These are phyloP conservation scores for Sporisorium sorghi DNA, from an alignment of 1,284 basidiomycete species.

Conservation along the genomic window DNA sequence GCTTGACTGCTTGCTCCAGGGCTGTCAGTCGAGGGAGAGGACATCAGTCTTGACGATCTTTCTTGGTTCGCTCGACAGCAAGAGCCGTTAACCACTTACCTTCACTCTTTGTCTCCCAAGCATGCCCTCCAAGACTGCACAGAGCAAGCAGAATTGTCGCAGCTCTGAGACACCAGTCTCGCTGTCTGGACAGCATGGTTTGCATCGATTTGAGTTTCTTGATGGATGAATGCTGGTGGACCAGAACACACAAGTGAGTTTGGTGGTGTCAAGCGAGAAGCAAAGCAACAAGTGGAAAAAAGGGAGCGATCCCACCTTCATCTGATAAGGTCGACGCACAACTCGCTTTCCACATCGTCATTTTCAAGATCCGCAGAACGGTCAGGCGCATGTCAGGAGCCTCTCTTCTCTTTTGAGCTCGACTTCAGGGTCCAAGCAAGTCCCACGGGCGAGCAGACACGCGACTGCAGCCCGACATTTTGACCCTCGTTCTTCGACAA, in stretches of 20 bases:
- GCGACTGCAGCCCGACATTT: too few relatives aligned
- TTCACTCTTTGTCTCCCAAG: constrained; percentile 32
- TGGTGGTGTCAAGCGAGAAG: neutral
- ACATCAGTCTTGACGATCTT: neutral
- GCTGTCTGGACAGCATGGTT: neutral
- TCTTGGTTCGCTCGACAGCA: neutral
- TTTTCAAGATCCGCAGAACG: neutral
- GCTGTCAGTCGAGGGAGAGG: constrained; percentile 8
- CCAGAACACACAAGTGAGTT: neutral
- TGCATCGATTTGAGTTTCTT: neutral
- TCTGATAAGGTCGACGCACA: neutral
- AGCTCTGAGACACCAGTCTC: neutral
- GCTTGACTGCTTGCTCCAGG: constrained; percentile 34
- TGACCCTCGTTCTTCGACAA: too few relatives aligned
- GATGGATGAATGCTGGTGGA: neutral
- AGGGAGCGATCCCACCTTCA: neutral
- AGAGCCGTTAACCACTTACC: neutral
- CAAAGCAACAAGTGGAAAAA: too few relatives aligned
- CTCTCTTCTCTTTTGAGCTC: neutral
- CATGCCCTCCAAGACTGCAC: constrained; percentile 1
- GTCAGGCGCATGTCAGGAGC: neutral
- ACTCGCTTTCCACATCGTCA: neutral
- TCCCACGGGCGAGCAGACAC: too few relatives aligned
- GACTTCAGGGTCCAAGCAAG: neutral
- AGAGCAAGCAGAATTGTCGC: neutral